phyloP scores from a whole-genome alignment of 257 asterid genomes.

The Lycium ferocissimum region DNA sequence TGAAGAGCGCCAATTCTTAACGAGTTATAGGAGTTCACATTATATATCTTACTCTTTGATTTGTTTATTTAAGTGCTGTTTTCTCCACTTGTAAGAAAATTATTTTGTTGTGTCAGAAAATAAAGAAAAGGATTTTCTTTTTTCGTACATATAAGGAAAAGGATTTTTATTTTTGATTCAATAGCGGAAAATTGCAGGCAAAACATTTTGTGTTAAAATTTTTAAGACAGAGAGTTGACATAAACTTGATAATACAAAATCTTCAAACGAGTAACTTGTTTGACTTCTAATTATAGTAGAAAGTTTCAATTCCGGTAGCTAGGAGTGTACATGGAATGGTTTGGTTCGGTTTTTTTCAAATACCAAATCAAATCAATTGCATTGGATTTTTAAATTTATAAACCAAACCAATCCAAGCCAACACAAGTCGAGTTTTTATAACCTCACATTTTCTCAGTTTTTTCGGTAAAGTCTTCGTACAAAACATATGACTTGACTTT shows the following conservation, averaged over 20 bases:
- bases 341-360: too few species aligned
- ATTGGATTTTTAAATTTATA: too few species aligned
- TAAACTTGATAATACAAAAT: background rate
- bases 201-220: background rate
- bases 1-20: conserved; percentile 40
- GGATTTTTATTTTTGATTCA: background rate
- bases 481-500: too few species aligned
- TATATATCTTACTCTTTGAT: background rate
- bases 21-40: conserved; percentile 26
- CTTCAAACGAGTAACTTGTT: background rate
- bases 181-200: background rate
- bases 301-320: too few species aligned
- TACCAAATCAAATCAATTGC: too few species aligned
- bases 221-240: background rate
- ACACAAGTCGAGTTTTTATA: too few species aligned
- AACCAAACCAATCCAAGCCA: too few species aligned
- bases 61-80: background rate
- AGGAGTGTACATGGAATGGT: too few species aligned
- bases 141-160: background rate
- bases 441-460: too few species aligned
- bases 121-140: background rate
- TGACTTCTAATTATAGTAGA: background rate
- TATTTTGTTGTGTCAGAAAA: background rate
- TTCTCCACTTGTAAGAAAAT: background rate
- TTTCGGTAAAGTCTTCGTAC: too few species aligned